A percentile compares a stretch with the other conserved stretches of the same genome.
Conservation (phyloP, 306 rosid species). For the Quercus rubra region DNA sequence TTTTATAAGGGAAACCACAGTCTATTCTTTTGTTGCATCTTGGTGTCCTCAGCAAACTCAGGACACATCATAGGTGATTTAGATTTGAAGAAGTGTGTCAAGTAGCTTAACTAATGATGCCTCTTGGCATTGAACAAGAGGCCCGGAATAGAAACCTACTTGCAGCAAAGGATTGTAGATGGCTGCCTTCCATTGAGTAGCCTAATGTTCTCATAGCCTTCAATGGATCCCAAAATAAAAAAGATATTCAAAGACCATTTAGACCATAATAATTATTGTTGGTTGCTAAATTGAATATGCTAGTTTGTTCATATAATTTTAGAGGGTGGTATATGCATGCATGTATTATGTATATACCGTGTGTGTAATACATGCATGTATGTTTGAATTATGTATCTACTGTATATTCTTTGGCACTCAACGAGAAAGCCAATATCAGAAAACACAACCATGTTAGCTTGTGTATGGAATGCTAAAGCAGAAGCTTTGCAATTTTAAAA, state of each 20-base stretch:
- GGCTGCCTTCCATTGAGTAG: neutral
- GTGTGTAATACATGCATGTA: no score
- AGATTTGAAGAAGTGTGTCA: neutral
- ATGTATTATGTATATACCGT: no score
- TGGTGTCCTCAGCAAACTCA: constrained; percentile 11
- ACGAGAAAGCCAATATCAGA: no score
- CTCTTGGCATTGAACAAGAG: neutral
- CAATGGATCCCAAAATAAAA: neutral
- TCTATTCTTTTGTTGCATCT: neutral
- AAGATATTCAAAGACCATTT: neutral
- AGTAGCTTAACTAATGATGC: neutral
- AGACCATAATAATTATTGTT: neutral
- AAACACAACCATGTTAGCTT: no score
- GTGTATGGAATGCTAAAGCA: no score
- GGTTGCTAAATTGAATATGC: neutral
- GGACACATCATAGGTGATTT: neutral
- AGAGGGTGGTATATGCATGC: neutral
- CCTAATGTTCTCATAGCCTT: neutral
- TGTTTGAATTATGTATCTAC: no score
- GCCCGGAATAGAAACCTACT: neutral
- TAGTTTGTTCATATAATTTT: neutral
- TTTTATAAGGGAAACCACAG: neutral
- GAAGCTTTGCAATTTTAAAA: no score
- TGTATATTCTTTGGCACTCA: no score
- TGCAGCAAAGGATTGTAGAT: neutral